phyloP scores from a whole-genome alignment of 2,329 filamentous ascomycete species.

The Ophiosphaerella narmari region DNA sequence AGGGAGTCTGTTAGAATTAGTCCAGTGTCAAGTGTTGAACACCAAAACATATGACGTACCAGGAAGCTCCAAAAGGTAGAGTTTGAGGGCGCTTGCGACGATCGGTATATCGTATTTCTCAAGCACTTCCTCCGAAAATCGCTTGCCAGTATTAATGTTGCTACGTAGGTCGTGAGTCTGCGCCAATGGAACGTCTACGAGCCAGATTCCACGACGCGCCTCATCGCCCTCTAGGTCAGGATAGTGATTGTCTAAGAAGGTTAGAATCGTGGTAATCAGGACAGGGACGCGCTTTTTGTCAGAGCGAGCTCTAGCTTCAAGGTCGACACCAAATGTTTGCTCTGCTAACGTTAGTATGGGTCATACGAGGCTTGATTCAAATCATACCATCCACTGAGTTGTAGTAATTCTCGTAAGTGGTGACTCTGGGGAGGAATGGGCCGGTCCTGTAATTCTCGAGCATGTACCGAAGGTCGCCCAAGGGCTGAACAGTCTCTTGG shows the following conservation, averaged over 20 bases:
- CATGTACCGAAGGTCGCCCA: conserved; percentile 87
- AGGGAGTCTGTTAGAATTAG: conserved; percentile 73
- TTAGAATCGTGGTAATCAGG: conserved; percentile 89
- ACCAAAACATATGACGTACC: conserved; percentile 59
- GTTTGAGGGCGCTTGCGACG: conserved; percentile 87
- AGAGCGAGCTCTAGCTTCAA: conserved; percentile 90
- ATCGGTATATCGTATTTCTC: conserved; percentile 92
- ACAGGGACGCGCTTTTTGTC: conserved; percentile 95
- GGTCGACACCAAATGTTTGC: conserved; percentile 95
- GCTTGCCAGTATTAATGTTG: conserved; percentile 84
- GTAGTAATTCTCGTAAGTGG: conserved; percentile 98
- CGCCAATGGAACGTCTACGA: conserved; percentile 84
- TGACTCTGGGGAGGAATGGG: conserved; percentile 85
- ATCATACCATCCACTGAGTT: conserved; percentile 79
- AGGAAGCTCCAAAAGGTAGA: conserved; percentile 93
- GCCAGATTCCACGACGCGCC: conserved; percentile 88
- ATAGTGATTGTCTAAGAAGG: conserved; percentile 94
- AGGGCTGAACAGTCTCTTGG: conserved; percentile 96
- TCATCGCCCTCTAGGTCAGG: conserved; percentile 97
- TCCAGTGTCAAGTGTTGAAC: conserved; percentile 1
- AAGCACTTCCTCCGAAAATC: conserved; percentile 74
- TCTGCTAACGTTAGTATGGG: conserved; percentile 55
- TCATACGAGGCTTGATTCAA: neutral
- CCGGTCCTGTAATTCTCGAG: conserved; percentile 97
- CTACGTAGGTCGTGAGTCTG: conserved; percentile 84